Conservation (phyloP, 2,329 filamentous ascomycete genomes). For the Dendryphion nanum region DNA sequence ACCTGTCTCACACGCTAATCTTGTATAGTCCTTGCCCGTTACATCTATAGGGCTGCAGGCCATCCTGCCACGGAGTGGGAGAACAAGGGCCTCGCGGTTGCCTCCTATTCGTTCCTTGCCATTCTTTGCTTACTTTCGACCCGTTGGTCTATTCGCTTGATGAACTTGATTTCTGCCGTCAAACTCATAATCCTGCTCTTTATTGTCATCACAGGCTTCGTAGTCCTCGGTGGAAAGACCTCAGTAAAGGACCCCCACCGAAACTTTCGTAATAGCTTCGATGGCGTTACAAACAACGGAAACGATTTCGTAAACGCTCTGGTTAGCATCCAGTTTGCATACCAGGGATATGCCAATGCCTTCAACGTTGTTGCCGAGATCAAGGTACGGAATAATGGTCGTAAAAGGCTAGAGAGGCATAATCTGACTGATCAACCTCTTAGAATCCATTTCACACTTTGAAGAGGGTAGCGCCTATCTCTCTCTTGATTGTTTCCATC, state of each 20-base stretch:
- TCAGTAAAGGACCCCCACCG: conserved; percentile 20
- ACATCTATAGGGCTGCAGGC: conserved; percentile 28
- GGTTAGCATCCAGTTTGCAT: conserved; percentile 33
- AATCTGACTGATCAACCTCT: background rate
- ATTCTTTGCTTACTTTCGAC: conserved; percentile 27
- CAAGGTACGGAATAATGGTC: conserved; percentile 17
- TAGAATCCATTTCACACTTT: conserved; percentile 58
- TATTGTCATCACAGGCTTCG: conserved; percentile 30
- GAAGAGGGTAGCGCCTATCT: conserved; percentile 48
- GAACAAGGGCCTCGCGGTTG: conserved; percentile 29
- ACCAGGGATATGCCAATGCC: conserved; percentile 29
- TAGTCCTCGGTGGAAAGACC: conserved; percentile 27
- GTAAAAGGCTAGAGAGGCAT: background rate
- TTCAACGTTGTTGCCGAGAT: conserved; percentile 36
- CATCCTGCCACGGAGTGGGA: conserved; percentile 24
- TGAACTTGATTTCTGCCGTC: conserved; percentile 39
- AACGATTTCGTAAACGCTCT: conserved; percentile 29
- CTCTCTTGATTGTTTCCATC: conserved; percentile 51
- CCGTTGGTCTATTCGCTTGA: conserved; percentile 24
- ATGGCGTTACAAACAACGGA: conserved; percentile 25
- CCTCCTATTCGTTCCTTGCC: conserved; percentile 22
- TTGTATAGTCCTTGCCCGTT: conserved; percentile 21
- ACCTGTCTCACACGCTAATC: background rate
- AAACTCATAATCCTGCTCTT: conserved; percentile 65
- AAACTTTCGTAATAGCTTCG: conserved; percentile 28